phyloP scores from a whole-genome alignment of 2,329 filamentous ascomycete species.

The Claviceps fusiformis region DNA sequence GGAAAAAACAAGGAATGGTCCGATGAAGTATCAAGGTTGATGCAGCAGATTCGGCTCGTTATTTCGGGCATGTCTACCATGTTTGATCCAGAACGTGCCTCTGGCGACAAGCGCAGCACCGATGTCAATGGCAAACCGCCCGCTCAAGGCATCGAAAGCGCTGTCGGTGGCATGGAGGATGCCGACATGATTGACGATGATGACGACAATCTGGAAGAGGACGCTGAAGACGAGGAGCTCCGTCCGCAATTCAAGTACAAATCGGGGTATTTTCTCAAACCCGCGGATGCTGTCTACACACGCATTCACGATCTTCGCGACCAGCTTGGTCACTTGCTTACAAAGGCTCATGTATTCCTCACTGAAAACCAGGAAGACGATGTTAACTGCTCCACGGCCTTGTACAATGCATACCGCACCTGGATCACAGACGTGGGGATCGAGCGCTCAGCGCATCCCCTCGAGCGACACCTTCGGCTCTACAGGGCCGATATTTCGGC shows the following conservation, averaged over 20 bases:
- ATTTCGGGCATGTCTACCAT: constrained; percentile 80
- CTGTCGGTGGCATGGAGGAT: constrained; percentile 44
- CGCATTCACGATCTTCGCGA: constrained; percentile 72
- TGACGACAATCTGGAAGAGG: constrained; percentile 45
- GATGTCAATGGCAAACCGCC: constrained; percentile 21
- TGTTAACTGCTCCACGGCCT: constrained; percentile 82
- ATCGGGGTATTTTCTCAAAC: constrained; percentile 66
- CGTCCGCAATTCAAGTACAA: constrained; percentile 80
- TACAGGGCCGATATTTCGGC: constrained; percentile 78
- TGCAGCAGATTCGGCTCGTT: constrained; percentile 78
- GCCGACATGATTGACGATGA: constrained; percentile 30
- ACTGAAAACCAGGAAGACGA: constrained; percentile 82
- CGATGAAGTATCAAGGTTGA: constrained; percentile 81
- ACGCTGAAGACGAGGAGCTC: constrained; percentile 66
- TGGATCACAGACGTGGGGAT: constrained; percentile 98
- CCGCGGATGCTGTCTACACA: constrained; percentile 44
- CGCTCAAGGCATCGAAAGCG: background rate
- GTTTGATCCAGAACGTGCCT: constrained; percentile 67
- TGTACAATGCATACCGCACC: constrained; percentile 84
- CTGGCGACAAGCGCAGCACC: constrained; percentile 35
- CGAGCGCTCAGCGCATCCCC: constrained; percentile 82
- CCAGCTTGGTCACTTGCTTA: constrained; percentile 65
- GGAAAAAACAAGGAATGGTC: constrained; percentile 99
- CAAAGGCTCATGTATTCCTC: constrained; percentile 74
- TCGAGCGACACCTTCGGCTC: constrained; percentile 75